Percentiles rank a stretch among this genome's conserved stretches.
phyloP scores from a whole-genome alignment of 768 basidiomycete species.

The Hemileccinum rubropunctum region DNA sequence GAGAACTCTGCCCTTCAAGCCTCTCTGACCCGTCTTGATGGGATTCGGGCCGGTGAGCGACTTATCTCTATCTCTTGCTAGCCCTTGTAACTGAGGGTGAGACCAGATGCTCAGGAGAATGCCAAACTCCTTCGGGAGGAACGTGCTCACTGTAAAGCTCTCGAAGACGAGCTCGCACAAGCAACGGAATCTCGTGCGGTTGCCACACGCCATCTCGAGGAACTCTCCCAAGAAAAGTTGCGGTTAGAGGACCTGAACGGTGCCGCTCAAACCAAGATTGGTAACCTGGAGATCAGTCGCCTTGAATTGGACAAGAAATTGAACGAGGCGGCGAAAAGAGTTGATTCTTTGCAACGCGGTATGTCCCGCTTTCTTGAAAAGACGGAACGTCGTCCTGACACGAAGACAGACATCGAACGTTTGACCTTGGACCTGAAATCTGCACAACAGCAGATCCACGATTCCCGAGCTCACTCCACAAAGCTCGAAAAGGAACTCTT shows the following conservation, averaged over 20 bases:
- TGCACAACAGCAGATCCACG: conserved; percentile 10
- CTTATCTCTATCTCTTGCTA: not conserved
- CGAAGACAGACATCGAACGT: conserved; percentile 16
- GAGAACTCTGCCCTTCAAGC: conserved; percentile 28
- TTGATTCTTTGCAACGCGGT: conserved; percentile 22
- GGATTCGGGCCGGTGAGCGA: conserved; percentile 30
- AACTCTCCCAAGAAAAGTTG: conserved; percentile 23
- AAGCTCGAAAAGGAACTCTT: conserved; percentile 22
- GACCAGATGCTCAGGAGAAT: conserved; percentile 17
- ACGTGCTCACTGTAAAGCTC: conserved; percentile 15
- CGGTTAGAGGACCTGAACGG: conserved; percentile 16
- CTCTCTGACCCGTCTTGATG: conserved; percentile 29
- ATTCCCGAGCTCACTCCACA: conserved; percentile 11
- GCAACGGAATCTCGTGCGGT: conserved; percentile 7
- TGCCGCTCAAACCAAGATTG: conserved; percentile 15
- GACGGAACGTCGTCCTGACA: conserved; percentile 28
- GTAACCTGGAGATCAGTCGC: conserved; percentile 10
- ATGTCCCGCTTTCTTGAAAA: conserved; percentile 13
- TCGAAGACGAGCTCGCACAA: conserved; percentile 22
- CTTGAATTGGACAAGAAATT: conserved; percentile 12
- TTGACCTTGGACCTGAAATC: conserved; percentile 18
- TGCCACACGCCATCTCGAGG: conserved; percentile 14
- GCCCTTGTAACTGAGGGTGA: not conserved
- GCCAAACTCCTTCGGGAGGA: conserved; percentile 19
- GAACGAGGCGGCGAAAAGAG: conserved; percentile 2